These are phyloP conservation scores for Kluyveromyces sp. DNA, from an alignment of 1,139 yeast species.

Conservation along the genomic window DNA sequence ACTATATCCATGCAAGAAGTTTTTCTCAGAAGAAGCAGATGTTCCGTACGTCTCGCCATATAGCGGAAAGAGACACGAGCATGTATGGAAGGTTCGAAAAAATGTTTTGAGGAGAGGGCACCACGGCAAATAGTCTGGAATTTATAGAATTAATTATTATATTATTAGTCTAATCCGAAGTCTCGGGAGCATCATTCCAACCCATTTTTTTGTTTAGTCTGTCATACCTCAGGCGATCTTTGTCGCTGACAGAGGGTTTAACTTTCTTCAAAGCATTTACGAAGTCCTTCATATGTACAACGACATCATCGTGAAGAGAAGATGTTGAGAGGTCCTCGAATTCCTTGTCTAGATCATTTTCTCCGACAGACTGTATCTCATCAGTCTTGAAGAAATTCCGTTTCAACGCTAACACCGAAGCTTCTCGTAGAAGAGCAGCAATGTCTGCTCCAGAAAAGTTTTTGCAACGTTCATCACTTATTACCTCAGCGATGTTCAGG, in stretches of 20 bases:
- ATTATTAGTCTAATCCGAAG: neutral
- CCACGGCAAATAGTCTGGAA: conserved; percentile 14
- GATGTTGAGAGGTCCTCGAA: conserved; percentile 42
- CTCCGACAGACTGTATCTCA: conserved; percentile 28
- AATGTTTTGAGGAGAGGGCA: conserved; percentile 53
- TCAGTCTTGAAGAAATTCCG: conserved; percentile 48
- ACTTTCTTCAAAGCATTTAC: conserved; percentile 62
- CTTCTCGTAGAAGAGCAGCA: conserved; percentile 85
- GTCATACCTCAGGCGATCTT: conserved; percentile 74
- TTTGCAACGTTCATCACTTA: conserved; percentile 71
- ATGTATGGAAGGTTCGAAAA: conserved; percentile 55
- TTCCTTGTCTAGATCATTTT: conserved; percentile 37
- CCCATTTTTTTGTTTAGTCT: conserved; percentile 52
- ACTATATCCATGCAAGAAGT: conserved; percentile 29
- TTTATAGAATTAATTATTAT: neutral
- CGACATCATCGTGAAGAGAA: conserved; percentile 36
- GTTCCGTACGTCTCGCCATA: conserved; percentile 49
- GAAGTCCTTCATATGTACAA: conserved; percentile 63
- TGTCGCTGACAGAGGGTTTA: conserved; percentile 86
- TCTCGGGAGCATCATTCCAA: conserved; percentile 35
- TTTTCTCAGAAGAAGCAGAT: conserved; percentile 17
- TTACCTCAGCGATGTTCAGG: conserved; percentile 56
- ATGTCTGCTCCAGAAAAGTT: conserved; percentile 96
- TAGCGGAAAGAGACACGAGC: conserved; percentile 41
- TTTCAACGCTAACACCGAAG: conserved; percentile 83